Percentiles rank a stretch among this genome's conserved stretches.
phyloP scores from a whole-genome alignment of 257 asterid genomes.

The Penstemon eatonii region DNA sequence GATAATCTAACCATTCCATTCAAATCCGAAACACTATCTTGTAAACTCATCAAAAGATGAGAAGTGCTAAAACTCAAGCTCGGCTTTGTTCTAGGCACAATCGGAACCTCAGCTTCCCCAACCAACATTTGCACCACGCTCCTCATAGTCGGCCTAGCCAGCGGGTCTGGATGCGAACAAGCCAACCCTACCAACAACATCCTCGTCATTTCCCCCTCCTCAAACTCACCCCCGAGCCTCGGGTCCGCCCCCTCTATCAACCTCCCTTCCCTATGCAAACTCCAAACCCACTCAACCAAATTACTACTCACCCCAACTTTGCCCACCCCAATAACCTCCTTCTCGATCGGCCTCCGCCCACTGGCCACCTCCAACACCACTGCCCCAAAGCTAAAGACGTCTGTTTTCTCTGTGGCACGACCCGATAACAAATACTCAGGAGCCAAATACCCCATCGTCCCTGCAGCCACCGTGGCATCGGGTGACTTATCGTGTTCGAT shows the following conservation, averaged over 20 bases:
- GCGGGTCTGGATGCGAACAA: constrained; percentile 79
- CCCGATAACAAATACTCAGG: constrained; percentile 83
- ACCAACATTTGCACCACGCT: constrained; percentile 72
- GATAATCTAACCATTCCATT: constrained; percentile 65
- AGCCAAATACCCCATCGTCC: constrained; percentile 88
- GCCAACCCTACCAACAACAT: constrained; percentile 64
- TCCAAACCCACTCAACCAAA: constrained; percentile 89
- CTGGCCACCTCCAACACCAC: constrained; percentile 85
- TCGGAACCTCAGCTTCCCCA: constrained; percentile 68
- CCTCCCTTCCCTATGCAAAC: constrained; percentile 61
- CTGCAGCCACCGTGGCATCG: constrained; percentile 82
- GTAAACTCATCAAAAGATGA: constrained; percentile 58
- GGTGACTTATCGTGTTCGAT: constrained; percentile 80
- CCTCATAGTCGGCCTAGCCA: constrained; percentile 77
- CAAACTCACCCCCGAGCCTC: constrained; percentile 52
- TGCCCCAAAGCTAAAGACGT: constrained; percentile 76
- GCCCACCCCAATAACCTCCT: constrained; percentile 30
- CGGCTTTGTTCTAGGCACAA: constrained; percentile 69
- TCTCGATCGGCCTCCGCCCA: constrained; percentile 79
- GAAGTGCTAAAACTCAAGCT: constrained; percentile 68
- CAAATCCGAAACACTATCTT: constrained; percentile 76
- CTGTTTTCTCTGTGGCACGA: constrained; percentile 73
- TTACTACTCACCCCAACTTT: constrained; percentile 40
- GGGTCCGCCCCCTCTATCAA: constrained; percentile 54
- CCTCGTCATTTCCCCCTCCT: constrained; percentile 60